Percentiles rank a stretch among this genome's conserved stretches.
phyloP scores from a whole-genome alignment of 1,139 yeast species.

The Kodamaea ohmeri region DNA sequence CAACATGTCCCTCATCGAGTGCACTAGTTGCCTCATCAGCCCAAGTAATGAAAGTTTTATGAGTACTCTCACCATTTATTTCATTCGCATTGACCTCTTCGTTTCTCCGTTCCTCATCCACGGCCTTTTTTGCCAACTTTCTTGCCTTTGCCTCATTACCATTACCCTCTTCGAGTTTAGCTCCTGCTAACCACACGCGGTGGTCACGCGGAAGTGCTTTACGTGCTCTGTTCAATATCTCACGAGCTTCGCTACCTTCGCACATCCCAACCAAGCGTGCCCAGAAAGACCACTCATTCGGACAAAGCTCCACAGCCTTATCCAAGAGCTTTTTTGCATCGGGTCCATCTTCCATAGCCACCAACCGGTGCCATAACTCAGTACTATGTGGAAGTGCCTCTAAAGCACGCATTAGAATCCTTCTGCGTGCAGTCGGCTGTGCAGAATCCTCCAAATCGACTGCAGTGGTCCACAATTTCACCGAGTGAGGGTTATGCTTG shows the following conservation, averaged over 20 bases:
- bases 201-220: slow-evolving; percentile 49
- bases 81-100: too few species aligned
- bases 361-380: slow-evolving; percentile 52
- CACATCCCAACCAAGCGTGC: slow-evolving; percentile 29
- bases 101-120: too few species aligned
- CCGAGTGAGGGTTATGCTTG: slow-evolving; percentile 51
- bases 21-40: too few species aligned
- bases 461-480: slow-evolving; percentile 72
- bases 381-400: slow-evolving; percentile 49
- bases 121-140: too few species aligned
- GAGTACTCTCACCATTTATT: too few species aligned
- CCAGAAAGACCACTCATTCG: slow-evolving; percentile 69
- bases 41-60: too few species aligned
- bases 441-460: slow-evolving; percentile 52
- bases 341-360: slow-evolving; percentile 44
- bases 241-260: slow-evolving; percentile 35
- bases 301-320: slow-evolving; percentile 71
- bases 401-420: slow-evolving; percentile 60
- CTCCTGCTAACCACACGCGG: slow-evolving; percentile 70
- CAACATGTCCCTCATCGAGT: slow-evolving; percentile 33
- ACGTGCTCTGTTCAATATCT: slow-evolving; percentile 58
- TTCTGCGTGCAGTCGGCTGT: slow-evolving; percentile 49
- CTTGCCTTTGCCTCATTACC: slow-evolving; percentile 32
- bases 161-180: slow-evolving; percentile 69
- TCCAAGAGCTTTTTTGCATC: slow-evolving; percentile 51